phyloP scores from a whole-genome alignment of 306 rosid species.

The Neltuma alba region DNA sequence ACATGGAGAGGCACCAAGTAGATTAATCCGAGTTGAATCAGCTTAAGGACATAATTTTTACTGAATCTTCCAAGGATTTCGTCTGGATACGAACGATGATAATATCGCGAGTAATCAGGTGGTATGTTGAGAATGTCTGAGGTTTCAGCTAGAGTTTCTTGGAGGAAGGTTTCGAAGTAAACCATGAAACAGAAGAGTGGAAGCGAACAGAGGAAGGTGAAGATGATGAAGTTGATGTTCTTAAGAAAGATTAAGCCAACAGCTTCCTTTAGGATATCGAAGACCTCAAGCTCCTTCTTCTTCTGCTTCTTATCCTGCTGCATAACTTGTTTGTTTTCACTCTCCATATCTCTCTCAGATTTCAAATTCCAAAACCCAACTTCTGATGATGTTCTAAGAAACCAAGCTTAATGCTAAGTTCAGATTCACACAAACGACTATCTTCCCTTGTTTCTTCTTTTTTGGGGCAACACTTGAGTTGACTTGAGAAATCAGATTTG shows the following conservation, averaged over 20 bases:
- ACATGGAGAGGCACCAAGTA: conserved; percentile 49
- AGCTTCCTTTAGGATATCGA: conserved; percentile 53
- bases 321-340: conserved; percentile 41
- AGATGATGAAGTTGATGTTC: conserved; percentile 53
- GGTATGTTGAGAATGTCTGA: conserved; percentile 23
- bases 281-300: conserved; percentile 41
- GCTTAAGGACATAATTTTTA: conserved; percentile 28
- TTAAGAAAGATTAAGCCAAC: conserved; percentile 24
- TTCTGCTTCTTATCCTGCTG: too few relatives aligned
- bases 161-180: conserved; percentile 46
- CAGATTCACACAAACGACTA: conserved; percentile 7
- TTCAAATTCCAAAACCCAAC: background rate
- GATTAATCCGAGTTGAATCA: conserved; percentile 44
- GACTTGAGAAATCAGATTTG: conserved; percentile 8
- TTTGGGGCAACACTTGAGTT: conserved; percentile 28
- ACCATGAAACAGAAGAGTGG: conserved; percentile 54
- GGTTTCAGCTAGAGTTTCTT: conserved; percentile 39
- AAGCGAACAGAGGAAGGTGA: conserved; percentile 47
- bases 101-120: background rate
- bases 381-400: background rate
- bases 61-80: background rate
- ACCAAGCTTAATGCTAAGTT: background rate
- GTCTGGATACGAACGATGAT: too few relatives aligned
- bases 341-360: conserved; percentile 26
- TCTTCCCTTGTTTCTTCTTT: background rate